Base-by-base conservation (phyloP, 331 rosid genomes). In the Dryas integrifolia region DNA sequence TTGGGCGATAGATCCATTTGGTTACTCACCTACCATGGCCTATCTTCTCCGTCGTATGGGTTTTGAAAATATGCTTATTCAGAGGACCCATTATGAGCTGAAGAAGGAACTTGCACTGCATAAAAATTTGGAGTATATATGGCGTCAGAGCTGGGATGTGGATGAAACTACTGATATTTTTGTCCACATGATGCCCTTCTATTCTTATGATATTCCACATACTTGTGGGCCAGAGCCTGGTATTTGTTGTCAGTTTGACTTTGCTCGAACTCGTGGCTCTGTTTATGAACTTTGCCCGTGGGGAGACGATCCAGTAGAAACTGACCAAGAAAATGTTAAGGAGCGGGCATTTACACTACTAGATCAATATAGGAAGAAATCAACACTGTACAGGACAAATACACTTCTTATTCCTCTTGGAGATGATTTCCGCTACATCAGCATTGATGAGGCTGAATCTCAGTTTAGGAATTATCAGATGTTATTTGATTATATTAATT, bases 201-300 rank as follows among this genome's bases (percentile, higher is more conserved):
- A 95, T 87, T 91, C 97, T 7, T 95, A 95, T 75, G 99, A 95
- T 80, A 83, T 95, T 85, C 99, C 99, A 64, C 99, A 95, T 76
- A 95, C 99, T 38, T 95, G 99, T 84, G 99, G 99, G 46, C 99
- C 97, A 0, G 97, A 95, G 85, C 99, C 99, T 50, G 99, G 97
- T 56, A 82, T 91, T 58, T 95, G 99, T 78, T 95, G 99, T 76
- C 97, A 92, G 85, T 95, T 91, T 71, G 99, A 95, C 77, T 91
- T 95, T 83, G 98, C 98, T 48, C 92, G 99, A 66, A 84, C 76
- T 80, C 80, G 44, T 67, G 89, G 90, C 60, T 91, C 82, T 79
- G 11, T 8, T 53, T 94, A 95, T 79, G 97, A 95, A 74, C 70
- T 72, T 49, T 95, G 99, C 69, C 99, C 99, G 0, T 95, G 99